Percentiles rank a stretch among this genome's conserved stretches.
Conservation (phyloP, 2,329 filamentous ascomycete genomes). For the Trichoderma sp. region DNA sequence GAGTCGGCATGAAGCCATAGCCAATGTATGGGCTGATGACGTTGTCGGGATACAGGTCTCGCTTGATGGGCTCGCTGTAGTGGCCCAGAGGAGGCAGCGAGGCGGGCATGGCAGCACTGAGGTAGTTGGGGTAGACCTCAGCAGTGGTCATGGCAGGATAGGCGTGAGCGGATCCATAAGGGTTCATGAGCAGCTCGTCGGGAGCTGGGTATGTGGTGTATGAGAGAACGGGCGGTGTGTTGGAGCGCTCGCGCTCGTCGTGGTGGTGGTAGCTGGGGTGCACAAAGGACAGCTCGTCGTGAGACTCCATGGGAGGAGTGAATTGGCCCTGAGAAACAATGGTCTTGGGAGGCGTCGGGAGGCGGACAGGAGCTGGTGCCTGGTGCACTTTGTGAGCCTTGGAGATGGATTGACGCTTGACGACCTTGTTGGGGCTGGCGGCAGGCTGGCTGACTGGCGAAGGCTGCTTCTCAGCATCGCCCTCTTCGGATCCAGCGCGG, state of each 20-base stretch:
- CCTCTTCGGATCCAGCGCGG: constrained; percentile 66
- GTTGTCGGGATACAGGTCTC: constrained; percentile 62
- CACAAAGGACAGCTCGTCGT: constrained; percentile 70
- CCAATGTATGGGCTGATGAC: constrained; percentile 68
- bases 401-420: constrained; percentile 48
- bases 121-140: constrained; percentile 61
- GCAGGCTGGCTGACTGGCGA: constrained; percentile 38
- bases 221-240: constrained; percentile 70
- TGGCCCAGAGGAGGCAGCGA: constrained; percentile 68
- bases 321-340: constrained; percentile 57
- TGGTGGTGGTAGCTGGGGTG: constrained; percentile 34
- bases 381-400: constrained; percentile 40
- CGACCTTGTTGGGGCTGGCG: constrained; percentile 43
- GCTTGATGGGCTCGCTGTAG: constrained; percentile 68
- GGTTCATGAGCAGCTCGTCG: constrained; percentile 65
- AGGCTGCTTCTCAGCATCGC: constrained; percentile 46
- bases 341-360: constrained; percentile 42
- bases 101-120: constrained; percentile 56
- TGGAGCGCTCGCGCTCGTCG: constrained; percentile 69
- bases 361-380: constrained; percentile 26
- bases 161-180: constrained; percentile 58
- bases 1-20: constrained; percentile 66
- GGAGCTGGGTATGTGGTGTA: constrained; percentile 70
- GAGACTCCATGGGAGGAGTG: constrained; percentile 62
- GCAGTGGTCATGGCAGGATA: constrained; percentile 57